Percentiles rank a stretch among this genome's conserved stretches.
Evolutionary conservation across 179 eudicot species (phyloP).

Genomic region (Carnegiea gigantea): DNA sequence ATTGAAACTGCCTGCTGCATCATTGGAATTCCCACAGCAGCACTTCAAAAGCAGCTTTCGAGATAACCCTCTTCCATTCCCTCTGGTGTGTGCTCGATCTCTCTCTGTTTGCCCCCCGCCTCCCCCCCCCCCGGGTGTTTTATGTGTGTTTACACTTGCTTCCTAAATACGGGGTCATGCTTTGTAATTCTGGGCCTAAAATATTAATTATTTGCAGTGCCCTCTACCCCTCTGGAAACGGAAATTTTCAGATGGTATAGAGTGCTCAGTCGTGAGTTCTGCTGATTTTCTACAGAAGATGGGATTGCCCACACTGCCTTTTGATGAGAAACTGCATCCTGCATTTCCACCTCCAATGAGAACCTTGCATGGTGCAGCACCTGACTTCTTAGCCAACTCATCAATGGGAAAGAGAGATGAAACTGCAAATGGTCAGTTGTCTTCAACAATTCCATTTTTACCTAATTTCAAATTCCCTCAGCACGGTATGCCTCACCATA

Average conservation of each 20-base stretch:
- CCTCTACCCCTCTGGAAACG: constrained; percentile 42
- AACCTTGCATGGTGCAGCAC: constrained; percentile 40
- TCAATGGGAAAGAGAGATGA: constrained; percentile 64
- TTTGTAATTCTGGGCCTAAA: background rate
- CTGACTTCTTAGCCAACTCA: constrained; percentile 61
- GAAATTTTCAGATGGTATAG: constrained; percentile 45
- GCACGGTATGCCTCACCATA: constrained; percentile 39
- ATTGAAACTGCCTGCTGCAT: constrained; percentile 39
- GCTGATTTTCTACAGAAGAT: constrained; percentile 59
- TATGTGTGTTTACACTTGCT: background rate
- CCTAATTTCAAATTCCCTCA: constrained; percentile 60
- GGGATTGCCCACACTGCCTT: constrained; percentile 72
- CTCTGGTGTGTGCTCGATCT: constrained; percentile 39
- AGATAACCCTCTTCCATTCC: constrained; percentile 41
- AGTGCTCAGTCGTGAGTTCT: constrained; percentile 44
- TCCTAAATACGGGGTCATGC: background rate
- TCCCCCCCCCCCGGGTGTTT: background rate
- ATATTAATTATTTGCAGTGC: constrained; percentile 48
- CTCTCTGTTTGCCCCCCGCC: constrained; percentile 15
- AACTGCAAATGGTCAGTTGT: constrained; percentile 36
- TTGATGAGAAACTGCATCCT: constrained; percentile 58
- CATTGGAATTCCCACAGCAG: constrained; percentile 43
- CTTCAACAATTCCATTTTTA: constrained; percentile 54
- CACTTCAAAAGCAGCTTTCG: constrained; percentile 34
- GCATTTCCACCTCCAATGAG: constrained; percentile 49